Base-by-base conservation (phyloP, 2,329 filamentous ascomycete species). In the Proliferodiscus dingleyae region DNA sequence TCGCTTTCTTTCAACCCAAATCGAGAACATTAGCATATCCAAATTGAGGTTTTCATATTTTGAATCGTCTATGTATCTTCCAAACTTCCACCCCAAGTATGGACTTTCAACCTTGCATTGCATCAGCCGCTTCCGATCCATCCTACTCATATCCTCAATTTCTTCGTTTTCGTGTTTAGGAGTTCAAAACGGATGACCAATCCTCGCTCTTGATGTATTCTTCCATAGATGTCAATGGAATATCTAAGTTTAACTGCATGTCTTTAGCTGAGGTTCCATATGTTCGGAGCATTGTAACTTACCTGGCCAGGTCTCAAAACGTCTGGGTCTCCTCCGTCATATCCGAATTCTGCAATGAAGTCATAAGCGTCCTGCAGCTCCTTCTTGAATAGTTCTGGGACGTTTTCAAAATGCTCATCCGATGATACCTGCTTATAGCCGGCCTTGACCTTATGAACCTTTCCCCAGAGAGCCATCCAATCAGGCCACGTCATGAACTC, bases 241-340 rank as follows among this genome's bases (percentile, higher is more conserved):
- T 41, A 16, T 46, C 13, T 19, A 46, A 22, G 15, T 28, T 29
- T 9, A 46, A 28, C 43, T 46, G 28, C 24, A 26, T 9, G 19
- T 18, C 23, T 15, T 36, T 4, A 28, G 19, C 6, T 13, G 16
- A 24, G 24, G 18, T n/a, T 2, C n/a, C n/a, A 15, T 11, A 23
- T 5, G 2, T 23, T 28, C 8, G 19, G 23, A 13, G 21, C n/a
- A n/a, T 8, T 33, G 15, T 5, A n/a, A 46, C 43, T 41, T 34
- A 46, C 43, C 33, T 46, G 13, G 16, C 33, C 37, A 16, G 19
- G 19, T 4, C 24, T 34, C 16, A 48, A 22, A 7, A 64, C 54
- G 21, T 51, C 52, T n/a, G 58, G 56, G 45, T 66, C 61, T 1
- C 60, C 46, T 1, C 63, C 63, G 47, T 62, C 56, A 37, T 62